Conservation (phyloP, 768 basidiomycete genomes). For the Lentinus tigrinus region DNA sequence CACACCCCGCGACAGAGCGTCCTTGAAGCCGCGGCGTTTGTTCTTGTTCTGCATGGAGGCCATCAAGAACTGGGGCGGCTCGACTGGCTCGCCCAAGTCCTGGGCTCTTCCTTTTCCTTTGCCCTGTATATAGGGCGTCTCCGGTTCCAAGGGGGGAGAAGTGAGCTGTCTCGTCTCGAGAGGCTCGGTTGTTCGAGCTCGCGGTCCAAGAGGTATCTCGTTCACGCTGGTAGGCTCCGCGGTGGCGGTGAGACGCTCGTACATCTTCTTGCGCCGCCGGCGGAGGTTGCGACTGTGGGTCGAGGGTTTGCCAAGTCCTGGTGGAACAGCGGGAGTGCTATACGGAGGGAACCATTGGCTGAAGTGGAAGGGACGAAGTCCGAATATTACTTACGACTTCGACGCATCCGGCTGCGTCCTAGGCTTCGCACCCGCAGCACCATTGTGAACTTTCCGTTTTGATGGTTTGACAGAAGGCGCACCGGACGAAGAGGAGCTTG, state of each 20-base stretch:
- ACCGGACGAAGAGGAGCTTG: constrained; percentile 12
- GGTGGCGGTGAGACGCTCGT: constrained; percentile 25
- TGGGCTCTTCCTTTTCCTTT: not conserved
- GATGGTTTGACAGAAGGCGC: not conserved
- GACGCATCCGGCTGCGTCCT: not conserved
- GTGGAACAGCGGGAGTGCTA: constrained; percentile 41
- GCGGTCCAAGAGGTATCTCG: constrained; percentile 40
- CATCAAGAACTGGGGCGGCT: constrained; percentile 38
- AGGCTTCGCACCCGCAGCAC: not conserved
- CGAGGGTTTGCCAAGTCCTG: constrained; percentile 56
- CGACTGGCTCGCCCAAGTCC: constrained; percentile 2
- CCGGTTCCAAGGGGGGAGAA: not conserved
- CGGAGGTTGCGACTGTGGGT: constrained; percentile 62
- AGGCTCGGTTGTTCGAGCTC: constrained; percentile 1
- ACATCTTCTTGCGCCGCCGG: constrained; percentile 45
- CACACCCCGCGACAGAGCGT: constrained; percentile 42
- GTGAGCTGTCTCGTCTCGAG: not conserved
- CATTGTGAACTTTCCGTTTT: not conserved
- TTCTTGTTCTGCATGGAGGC: constrained; percentile 69
- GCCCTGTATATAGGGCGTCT: not conserved
- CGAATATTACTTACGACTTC: constrained; percentile 12
- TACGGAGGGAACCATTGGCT: constrained; percentile 11
- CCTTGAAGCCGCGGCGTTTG: constrained; percentile 67
- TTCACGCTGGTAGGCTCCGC: constrained; percentile 40
- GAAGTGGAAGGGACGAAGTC: too few relatives aligned